Conservation (phyloP, 2,329 filamentous ascomycete genomes). For the Sclerotinia trifoliorum region DNA sequence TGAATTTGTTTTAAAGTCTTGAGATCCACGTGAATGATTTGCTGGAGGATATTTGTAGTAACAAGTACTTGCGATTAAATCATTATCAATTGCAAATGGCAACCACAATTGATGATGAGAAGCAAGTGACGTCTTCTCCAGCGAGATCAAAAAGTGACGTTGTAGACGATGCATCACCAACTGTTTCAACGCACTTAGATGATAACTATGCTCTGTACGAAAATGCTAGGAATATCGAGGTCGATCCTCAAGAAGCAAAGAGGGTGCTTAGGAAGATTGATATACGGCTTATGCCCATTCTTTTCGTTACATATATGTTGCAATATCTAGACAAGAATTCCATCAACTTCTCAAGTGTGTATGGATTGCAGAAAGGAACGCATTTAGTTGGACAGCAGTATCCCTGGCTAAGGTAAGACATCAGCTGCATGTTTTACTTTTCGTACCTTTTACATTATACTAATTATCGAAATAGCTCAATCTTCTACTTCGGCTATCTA, state of each 20-base stretch:
- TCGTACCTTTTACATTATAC: neutral
- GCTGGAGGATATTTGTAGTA: neutral
- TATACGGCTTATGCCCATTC: constrained; percentile 51
- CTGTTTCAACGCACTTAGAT: constrained; percentile 37
- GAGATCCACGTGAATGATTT: neutral
- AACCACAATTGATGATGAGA: constrained; percentile 28
- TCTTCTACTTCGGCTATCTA: constrained; percentile 54
- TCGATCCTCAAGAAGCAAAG: constrained; percentile 36
- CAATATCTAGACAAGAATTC: constrained; percentile 62
- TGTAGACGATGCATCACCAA: constrained; percentile 22
- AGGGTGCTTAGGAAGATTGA: constrained; percentile 57
- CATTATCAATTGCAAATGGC: constrained; percentile 4
- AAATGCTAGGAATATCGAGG: constrained; percentile 33
- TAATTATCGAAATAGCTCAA: constrained; percentile 41
- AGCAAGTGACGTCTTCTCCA: constrained; percentile 22
- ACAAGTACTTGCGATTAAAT: neutral
- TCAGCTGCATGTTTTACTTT: neutral
- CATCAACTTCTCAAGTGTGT: constrained; percentile 52
- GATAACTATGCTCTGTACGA: constrained; percentile 44
- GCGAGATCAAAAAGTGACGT: neutral
- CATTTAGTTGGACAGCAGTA: constrained; percentile 51
- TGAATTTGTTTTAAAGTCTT: neutral
- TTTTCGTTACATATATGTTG: constrained; percentile 58
- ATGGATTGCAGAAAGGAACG: constrained; percentile 48
- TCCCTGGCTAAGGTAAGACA: constrained; percentile 47